Base-by-base conservation (phyloP, 768 basidiomycete species). In the Lentinula lateritia region DNA sequence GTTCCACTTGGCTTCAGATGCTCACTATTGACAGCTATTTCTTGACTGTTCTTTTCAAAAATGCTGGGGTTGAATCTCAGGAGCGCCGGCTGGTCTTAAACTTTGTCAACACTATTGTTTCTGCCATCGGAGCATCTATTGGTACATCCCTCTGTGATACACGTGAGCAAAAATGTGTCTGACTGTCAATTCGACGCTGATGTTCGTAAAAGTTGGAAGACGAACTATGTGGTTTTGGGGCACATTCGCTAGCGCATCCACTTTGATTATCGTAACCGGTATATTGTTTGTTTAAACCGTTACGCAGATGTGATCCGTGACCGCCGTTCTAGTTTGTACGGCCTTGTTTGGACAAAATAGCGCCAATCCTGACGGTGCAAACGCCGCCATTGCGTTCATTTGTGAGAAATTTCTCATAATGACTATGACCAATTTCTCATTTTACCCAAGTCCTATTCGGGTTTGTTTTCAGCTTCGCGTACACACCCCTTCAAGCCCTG, bases 401-500 rank as follows among this genome's bases (percentile, higher is more conserved):
- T 80, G 79, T 78, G 38, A 58, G 76, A 71, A 6, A 10, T 13
- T n/a, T 50, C 32, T 28, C 20, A n/a, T 23, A 9, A 42, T 23
- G 38, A 43, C 34, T 36, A 57, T 62, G 70, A 69, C 61, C 69
- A 34, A 20, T 74, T 67, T 62, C 72, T 16, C 55, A 23, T 36
- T 43, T 5, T 20, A 9, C 23, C 23, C 20, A 23, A 79, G 77
- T 84, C 74, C 64, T 85, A 20, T 83, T 85, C 70, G 80, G 79
- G 61, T 79, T 81, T 64, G 77, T 82, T 58, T 84, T 75, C 69
- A 80, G 78, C 39, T 76, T 83, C 61, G 75, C 83, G 20, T 85
- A 85, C 67, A 83, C 84, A 5, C 84, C 84, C 9, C 76, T 87
- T 28, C 85, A 86, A 34, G 83, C 79, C 0, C 68, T 84, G 6